Conservation (phyloP, 345 rosid species). For the Gossypium raimondii region DNA sequence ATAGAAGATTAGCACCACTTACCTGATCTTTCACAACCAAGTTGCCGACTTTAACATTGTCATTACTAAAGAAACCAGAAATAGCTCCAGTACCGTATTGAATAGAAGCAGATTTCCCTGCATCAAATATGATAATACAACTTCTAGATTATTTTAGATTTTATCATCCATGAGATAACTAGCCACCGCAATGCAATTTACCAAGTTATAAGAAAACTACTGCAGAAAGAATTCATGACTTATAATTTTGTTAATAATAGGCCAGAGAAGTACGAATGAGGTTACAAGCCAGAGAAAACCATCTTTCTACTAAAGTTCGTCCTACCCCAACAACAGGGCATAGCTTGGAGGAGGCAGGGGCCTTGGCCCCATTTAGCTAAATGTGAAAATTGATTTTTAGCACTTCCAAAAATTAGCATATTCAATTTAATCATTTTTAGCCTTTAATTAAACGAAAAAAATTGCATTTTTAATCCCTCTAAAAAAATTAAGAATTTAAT, state of each 20-base stretch:
- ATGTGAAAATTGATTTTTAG: no score
- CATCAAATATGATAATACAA: constrained; percentile 11
- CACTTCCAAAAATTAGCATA: no score
- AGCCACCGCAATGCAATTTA: constrained; percentile 53
- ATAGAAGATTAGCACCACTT: background rate
- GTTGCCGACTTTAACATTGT: constrained; percentile 69
- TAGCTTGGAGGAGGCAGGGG: no score
- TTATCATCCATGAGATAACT: constrained; percentile 48
- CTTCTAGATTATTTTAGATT: constrained; percentile 22
- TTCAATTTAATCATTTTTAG: no score
- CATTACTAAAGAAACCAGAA: constrained; percentile 78
- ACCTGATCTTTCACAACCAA: constrained; percentile 75
- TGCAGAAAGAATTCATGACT: background rate
- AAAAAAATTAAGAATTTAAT: no score
- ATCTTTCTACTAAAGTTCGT: background rate
- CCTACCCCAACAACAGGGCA: background rate
- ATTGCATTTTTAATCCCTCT: no score
- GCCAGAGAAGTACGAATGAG: background rate
- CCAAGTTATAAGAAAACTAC: constrained; percentile 25
- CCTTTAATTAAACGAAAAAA: no score
- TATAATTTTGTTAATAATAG: background rate
- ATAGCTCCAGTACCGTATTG: constrained; percentile 61
- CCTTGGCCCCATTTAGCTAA: no score
- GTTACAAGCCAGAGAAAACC: background rate
- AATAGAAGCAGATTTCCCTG: constrained; percentile 81